Evolutionary conservation across 2,329 filamentous ascomycete genomes (phyloP).

Genomic region (Blastomyces gilchristii): DNA sequence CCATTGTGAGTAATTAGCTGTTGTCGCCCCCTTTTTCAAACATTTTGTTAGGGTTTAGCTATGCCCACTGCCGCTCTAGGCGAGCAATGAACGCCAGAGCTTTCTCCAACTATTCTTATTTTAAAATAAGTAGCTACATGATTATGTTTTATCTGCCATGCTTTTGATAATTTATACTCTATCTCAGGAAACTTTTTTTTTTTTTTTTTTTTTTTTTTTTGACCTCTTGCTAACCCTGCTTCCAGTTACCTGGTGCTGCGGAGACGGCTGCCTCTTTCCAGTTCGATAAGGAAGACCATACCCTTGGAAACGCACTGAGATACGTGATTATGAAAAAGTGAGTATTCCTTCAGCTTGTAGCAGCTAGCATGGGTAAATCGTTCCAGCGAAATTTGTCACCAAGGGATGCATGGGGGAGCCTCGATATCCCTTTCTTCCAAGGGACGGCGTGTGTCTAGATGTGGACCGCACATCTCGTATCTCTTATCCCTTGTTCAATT

Average conservation of each 20-base stretch:
- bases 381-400: background rate
- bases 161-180: background rate
- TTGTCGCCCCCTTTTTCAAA: background rate
- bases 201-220: background rate
- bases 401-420: background rate
- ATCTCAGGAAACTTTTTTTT: background rate
- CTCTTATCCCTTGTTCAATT: background rate
- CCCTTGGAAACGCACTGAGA: slow-evolving; percentile 82
- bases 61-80: background rate
- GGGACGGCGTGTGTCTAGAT: background rate
- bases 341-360: slow-evolving; percentile 22
- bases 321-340: slow-evolving; percentile 99
- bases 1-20: slow-evolving; percentile 41
- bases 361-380: background rate
- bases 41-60: background rate
- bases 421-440: background rate
- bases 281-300: slow-evolving; percentile 89
- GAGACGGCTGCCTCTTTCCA: slow-evolving; percentile 91
- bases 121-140: too few species aligned
- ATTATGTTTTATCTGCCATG: background rate
- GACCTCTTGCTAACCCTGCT: background rate
- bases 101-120: background rate
- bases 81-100: background rate
- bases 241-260: slow-evolving; percentile 67
- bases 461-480: background rate